Evolutionary conservation across 2,329 filamentous ascomycete genomes (phyloP), one percentile per base, ranked within the genome.

Genomic region (Aspergillus awamori): DNA sequence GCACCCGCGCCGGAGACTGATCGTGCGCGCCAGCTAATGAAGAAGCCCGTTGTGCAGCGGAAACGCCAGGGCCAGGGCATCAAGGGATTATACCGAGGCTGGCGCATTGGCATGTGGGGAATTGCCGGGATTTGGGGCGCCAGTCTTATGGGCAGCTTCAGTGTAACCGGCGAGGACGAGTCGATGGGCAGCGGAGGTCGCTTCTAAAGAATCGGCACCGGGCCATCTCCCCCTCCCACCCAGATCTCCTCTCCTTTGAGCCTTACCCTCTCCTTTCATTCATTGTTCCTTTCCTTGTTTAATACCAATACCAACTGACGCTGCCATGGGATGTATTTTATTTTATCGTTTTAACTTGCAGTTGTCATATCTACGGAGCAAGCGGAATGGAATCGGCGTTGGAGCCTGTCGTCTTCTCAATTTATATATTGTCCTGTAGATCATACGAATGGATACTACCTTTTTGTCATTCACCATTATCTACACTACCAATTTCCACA

Each of bases 91-190:
- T 86, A 84, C 73, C 79, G 84, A 59, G 84, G 84, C 57, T 86
- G 84, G 84, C 79, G 83, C 65, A 79, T 86, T 28, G 82, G 82
- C 8, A 79, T 83, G 74, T 84, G 82, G 82, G 82, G 81, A 15
- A 77, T 86, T 48, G 79, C 83, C 17, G 84, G 84, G 6, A 79
- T 85, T 59, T 84, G 84, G 83, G 81, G 82, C 36, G 77, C 82
- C 62, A 76, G 73, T 52, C 71, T 81, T 36, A 72, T 82, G 28
- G 78, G 80, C 47, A 74, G 74, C 38, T 66, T 74, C 3, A 65
- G 76, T 15, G 75, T 73, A 7, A 69, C 69, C 36, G 71, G 66
- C 28, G 77, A 79, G 47, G 77, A 79, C 15, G 76, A 76, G 22
- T 64, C 72, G 28, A 68, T 72, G 48, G 59, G 69, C 13, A 74